A percentile compares a stretch with the other conserved stretches of the same genome.
Conservation (phyloP, 129 eudicot genomes). For the Oenanthe sinensis region DNA sequence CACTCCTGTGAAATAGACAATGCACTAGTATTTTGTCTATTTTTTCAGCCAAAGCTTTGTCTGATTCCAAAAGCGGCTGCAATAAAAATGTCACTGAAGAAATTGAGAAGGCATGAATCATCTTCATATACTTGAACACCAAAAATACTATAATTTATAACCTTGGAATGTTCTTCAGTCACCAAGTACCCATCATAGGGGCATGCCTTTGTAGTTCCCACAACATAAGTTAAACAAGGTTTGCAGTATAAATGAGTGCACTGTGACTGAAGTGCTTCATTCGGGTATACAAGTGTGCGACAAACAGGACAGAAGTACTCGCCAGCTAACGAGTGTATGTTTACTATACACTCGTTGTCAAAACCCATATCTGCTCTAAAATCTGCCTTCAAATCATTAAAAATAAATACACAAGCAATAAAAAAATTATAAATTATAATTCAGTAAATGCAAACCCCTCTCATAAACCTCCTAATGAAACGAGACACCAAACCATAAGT, state of each 20-base stretch:
- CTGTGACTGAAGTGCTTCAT: slow-evolving; percentile 83
- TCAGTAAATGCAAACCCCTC: background rate
- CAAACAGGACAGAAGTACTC: slow-evolving; percentile 98
- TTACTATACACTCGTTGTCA: slow-evolving; percentile 80
- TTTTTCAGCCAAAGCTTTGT: slow-evolving; percentile 71
- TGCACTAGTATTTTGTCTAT: slow-evolving; percentile 77
- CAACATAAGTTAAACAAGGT: slow-evolving; percentile 79
- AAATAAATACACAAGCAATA: background rate
- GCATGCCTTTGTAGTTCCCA: slow-evolving; percentile 74
- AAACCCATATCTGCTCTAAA: slow-evolving; percentile 58
- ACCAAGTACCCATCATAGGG: slow-evolving; percentile 96
- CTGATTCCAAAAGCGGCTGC: slow-evolving; percentile 77
- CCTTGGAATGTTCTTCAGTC: slow-evolving; percentile 86
- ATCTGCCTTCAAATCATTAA: background rate
- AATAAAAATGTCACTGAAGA: slow-evolving; percentile 6
- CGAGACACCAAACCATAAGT: background rate
- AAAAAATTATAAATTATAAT: background rate
- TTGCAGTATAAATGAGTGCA: slow-evolving; percentile 94
- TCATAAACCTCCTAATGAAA: too few relatives aligned
- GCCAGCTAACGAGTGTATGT: slow-evolving; percentile 80
- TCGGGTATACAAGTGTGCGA: slow-evolving; percentile 89
- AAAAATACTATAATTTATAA: slow-evolving; percentile 3
- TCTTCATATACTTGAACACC: background rate
- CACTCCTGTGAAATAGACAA: slow-evolving; percentile 87
- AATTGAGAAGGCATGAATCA: background rate